Evolutionary conservation across 345 rosid genomes (phyloP), one percentile per base, ranked within the genome.

Genomic region (Populus nigra): DNA sequence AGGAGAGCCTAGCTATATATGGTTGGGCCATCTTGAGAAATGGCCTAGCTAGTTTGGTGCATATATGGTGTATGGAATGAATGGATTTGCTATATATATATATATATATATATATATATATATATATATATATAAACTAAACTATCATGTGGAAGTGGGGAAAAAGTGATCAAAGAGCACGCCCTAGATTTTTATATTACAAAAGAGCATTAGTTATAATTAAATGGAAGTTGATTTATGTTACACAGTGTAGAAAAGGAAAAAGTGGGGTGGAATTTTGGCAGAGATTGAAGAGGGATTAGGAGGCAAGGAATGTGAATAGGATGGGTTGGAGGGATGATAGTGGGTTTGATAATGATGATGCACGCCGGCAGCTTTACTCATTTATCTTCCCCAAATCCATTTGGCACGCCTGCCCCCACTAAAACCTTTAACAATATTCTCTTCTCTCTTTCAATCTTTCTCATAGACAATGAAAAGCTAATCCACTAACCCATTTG

Each of bases 281-380:
- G 90, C 95, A 91, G 93, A 65, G 89, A 79, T 88, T 90, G 93
- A 90, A 87, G 84, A 87, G 88, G 85, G 85, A 77, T 85, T 86
- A 84, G 94, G 91, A 78, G 91, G 94, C 93, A 92, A 83, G 80
- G 87, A 84, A 82, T 85, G 87, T 81, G 91, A 70, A 69, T 55
- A 66, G 74, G 59, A 62, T 74, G 78, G 81, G 67, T 57, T 16
- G 77, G 77, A n/a, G 57, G 65, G 63, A 29, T 77, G 79, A 74
- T 81, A 86, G 82, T 79, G 92, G 87, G 90, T 86, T 87, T 85
- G 89, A 91, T 91, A 90, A 88, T 88, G 89, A 83, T 85, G 87
- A 82, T 85, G 97, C 98, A 94, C 94, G 97, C 98, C 94, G 93
- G 92, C 97, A 93, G 97, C 97, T 91, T 94, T 92, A 78, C 77